phyloP scores from a whole-genome alignment of 2,329 filamentous ascomycete genomes.

The Talaromyces sp. region DNA sequence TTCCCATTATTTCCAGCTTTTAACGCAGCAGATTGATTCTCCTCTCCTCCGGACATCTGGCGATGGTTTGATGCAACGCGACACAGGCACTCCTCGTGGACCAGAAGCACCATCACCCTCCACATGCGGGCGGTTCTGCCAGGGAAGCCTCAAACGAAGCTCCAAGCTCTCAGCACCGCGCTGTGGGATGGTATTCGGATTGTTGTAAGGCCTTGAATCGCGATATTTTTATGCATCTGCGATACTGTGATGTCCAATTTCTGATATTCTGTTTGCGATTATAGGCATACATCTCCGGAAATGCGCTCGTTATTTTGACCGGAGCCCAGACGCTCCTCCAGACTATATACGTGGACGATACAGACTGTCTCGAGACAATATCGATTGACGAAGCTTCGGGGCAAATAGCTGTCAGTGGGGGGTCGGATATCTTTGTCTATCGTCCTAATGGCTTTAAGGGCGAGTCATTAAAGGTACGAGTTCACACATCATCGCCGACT shows the following conservation, averaged over 20 bases:
- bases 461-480: slow-evolving; percentile 65
- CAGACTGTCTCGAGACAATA: slow-evolving; percentile 65
- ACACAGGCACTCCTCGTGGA: slow-evolving; percentile 15
- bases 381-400: slow-evolving; percentile 76
- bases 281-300: slow-evolving; percentile 84
- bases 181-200: slow-evolving; percentile 68
- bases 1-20: not conserved
- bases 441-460: slow-evolving; percentile 66
- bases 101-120: slow-evolving; percentile 26
- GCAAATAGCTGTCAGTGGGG: slow-evolving; percentile 74
- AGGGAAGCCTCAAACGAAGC: slow-evolving; percentile 70
- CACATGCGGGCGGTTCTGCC: slow-evolving; percentile 76
- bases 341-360: slow-evolving; percentile 81
- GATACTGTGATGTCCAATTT: not conserved
- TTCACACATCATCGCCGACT: not conserved
- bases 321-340: slow-evolving; percentile 72
- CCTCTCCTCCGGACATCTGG: slow-evolving; percentile 6
- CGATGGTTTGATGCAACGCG: slow-evolving; percentile 28
- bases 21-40: not conserved
- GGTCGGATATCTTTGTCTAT: slow-evolving; percentile 67
- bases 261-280: not conserved
- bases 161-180: slow-evolving; percentile 70
- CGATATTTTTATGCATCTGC: not conserved
- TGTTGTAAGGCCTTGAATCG: slow-evolving; percentile 52
- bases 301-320: slow-evolving; percentile 76